Evolutionary conservation across 2,329 filamentous ascomycete species (phyloP).

Genomic region (Sphaerulina vaccinii): DNA sequence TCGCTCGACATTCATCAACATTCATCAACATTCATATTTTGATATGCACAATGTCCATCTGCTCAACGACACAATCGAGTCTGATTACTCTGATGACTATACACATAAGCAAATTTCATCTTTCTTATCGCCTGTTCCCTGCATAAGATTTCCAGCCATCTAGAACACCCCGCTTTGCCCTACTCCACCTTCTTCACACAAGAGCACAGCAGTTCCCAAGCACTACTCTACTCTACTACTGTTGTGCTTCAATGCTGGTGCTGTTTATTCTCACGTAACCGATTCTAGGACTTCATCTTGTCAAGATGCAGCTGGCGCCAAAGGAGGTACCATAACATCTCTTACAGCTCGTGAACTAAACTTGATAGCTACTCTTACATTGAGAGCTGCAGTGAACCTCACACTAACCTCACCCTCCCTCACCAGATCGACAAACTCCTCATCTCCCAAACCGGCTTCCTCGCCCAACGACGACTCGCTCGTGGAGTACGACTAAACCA

Average conservation of each 20-base stretch:
- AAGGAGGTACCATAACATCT: constrained; percentile 33
- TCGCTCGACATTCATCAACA: too few relatives aligned
- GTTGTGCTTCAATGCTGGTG: constrained; percentile 3
- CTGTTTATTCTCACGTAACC: constrained; percentile 16
- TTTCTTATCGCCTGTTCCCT: background rate
- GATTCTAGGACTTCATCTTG: constrained; percentile 8
- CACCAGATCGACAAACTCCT: constrained; percentile 91
- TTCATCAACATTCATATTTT: too few relatives aligned
- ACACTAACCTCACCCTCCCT: constrained; percentile 2
- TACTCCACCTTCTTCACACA: background rate
- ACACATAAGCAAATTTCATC: too few relatives aligned
- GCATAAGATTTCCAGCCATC: background rate
- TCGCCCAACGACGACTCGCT: constrained; percentile 85
- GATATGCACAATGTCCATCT: too few relatives aligned
- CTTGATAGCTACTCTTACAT: background rate
- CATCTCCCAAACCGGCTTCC: constrained; percentile 81
- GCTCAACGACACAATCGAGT: too few relatives aligned
- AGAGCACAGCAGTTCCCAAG: background rate
- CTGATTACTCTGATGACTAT: too few relatives aligned
- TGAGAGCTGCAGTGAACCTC: background rate
- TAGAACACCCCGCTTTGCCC: background rate
- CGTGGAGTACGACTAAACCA: constrained; percentile 87
- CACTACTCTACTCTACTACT: background rate
- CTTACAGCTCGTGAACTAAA: background rate
- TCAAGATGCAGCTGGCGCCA: constrained; percentile 39